A percentile compares a stretch with the other conserved stretches of the same genome.
These are phyloP conservation scores for Lentinula raphanica DNA, from an alignment of 768 basidiomycete genomes.

Conservation along the genomic window DNA sequence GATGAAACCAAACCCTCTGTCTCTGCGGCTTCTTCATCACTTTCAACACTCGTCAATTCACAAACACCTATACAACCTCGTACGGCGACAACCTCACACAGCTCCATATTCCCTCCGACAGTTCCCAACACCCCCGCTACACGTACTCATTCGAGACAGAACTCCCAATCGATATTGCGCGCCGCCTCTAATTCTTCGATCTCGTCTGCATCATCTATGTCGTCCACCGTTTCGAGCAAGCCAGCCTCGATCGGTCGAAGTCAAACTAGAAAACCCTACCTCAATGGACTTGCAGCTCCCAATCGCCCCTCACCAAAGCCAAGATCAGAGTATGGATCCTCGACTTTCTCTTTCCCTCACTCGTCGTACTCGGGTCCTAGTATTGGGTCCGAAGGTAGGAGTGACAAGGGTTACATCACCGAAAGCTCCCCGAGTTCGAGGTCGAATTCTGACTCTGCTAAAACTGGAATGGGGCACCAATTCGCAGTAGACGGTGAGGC, in stretches of 20 bases:
- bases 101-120: constrained; percentile 13
- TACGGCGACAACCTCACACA: constrained; percentile 25
- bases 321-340: constrained; percentile 13
- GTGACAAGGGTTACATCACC: background rate
- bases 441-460: background rate
- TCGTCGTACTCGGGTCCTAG: constrained; percentile 1
- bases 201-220: constrained; percentile 20
- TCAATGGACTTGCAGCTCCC: constrained; percentile 11
- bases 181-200: constrained; percentile 4
- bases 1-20: constrained; percentile 56
- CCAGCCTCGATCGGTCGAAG: background rate
- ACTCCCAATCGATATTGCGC: constrained; percentile 15
- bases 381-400: background rate
- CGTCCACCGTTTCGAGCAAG: constrained; percentile 16
- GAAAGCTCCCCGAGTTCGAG: background rate
- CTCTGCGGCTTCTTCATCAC: constrained; percentile 10
- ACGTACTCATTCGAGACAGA: constrained; percentile 18
- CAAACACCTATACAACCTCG: constrained; percentile 9
- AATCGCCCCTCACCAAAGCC: constrained; percentile 14
- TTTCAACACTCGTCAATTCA: constrained; percentile 5
- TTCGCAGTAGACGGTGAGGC: background rate
- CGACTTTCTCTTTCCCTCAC: constrained; percentile 4
- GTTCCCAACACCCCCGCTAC: constrained; percentile 23
- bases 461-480: background rate
- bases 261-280: constrained; percentile 4